A percentile compares a stretch with the other conserved stretches of the same genome.
Evolutionary conservation across 225 moss, liverwort and hornwort genomes (phyloP).

Genomic region (Sphagnum contortum): DNA sequence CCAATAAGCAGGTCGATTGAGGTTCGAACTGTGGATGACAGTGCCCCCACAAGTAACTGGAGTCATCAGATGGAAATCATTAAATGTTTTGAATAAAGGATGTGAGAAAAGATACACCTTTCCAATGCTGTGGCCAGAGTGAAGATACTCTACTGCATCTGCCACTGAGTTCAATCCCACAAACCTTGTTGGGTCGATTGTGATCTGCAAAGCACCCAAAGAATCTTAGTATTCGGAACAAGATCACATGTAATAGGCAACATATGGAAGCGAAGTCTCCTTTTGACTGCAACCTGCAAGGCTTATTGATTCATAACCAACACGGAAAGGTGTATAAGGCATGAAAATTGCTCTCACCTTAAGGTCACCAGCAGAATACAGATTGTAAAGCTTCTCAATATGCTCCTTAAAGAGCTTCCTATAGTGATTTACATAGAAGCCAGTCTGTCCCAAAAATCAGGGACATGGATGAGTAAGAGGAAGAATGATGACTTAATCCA

Average conservation of each 20-base stretch:
- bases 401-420: conserved; percentile 35
- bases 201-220: conserved; percentile 27
- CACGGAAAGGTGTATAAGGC: too few species aligned
- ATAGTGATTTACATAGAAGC: conserved; percentile 42
- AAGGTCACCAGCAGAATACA: conserved; percentile 35
- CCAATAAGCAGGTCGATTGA: too few species aligned
- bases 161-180: conserved; percentile 62
- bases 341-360: conserved; percentile 15
- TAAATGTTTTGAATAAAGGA: background rate
- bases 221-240: too few species aligned
- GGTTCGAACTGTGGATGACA: too few species aligned
- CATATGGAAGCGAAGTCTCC: too few species aligned
- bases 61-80: background rate
- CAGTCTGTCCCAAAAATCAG: conserved; percentile 21
- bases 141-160: conserved; percentile 86
- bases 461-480: too few species aligned
- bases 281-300: too few species aligned
- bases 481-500: too few species aligned
- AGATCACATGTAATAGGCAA: too few species aligned
- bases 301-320: too few species aligned
- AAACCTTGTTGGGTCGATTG: conserved; percentile 70
- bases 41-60: too few species aligned
- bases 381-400: conserved; percentile 30
- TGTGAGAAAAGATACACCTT: conserved; percentile 37
- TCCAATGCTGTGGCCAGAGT: conserved; percentile 80